These are phyloP conservation scores for Candida glucosophila DNA, from an alignment of 1,139 yeast species.

Conservation along the genomic window DNA sequence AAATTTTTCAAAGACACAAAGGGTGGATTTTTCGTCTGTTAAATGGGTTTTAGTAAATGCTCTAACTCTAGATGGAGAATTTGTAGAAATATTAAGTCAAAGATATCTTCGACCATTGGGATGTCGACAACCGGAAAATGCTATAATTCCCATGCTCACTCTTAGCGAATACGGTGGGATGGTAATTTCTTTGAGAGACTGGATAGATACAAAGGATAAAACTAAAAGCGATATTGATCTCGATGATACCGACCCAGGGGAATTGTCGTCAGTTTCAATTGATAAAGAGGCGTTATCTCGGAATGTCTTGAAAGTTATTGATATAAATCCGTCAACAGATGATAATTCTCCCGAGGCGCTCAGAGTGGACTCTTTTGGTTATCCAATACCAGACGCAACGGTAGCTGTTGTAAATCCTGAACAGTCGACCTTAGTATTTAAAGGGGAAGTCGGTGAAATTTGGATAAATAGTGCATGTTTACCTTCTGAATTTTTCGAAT, in stretches of 20 bases:
- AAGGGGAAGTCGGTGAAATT: constrained; percentile 87
- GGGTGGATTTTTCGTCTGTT: constrained; percentile 72
- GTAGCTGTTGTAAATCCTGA: constrained; percentile 94
- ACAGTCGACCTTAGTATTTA: constrained; percentile 55
- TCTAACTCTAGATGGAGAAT: constrained; percentile 89
- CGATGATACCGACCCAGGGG: constrained; percentile 29
- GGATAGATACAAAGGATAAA: constrained; percentile 66
- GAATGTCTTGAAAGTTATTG: constrained; percentile 65
- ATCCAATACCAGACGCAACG: constrained; percentile 89
- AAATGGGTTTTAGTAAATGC: constrained; percentile 90
- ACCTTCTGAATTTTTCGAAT: constrained; percentile 83
- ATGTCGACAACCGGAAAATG: constrained; percentile 65
- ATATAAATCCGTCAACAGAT: constrained; percentile 49
- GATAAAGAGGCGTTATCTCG: constrained; percentile 77
- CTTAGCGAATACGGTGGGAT: constrained; percentile 94
- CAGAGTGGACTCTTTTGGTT: constrained; percentile 88
- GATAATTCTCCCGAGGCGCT: constrained; percentile 44
- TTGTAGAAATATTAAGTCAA: constrained; percentile 82
- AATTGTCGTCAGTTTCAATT: constrained; percentile 63
- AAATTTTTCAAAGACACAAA: constrained; percentile 65
- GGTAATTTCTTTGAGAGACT: constrained; percentile 85
- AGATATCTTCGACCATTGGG: constrained; percentile 91
- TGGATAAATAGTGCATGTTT: constrained; percentile 92
- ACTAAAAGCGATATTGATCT: constrained; percentile 31
- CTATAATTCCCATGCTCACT: constrained; percentile 84